Evolutionary conservation across 2,329 filamentous ascomycete genomes (phyloP), one percentile per base, ranked within the genome.

Genomic region (Exophiala viscosa): DNA sequence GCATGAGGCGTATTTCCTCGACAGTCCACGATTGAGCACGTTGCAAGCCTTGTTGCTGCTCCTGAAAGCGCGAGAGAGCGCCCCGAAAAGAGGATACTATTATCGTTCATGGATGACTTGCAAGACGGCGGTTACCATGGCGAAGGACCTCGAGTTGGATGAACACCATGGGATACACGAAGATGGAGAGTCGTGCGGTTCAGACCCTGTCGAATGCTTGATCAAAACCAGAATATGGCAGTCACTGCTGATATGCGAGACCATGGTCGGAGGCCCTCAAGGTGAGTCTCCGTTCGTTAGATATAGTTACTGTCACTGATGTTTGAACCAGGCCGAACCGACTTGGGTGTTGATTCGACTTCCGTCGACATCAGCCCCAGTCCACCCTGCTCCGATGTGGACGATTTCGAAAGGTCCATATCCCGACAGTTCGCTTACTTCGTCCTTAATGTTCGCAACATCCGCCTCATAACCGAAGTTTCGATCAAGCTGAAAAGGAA

Each of bases 71-170:
- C 82, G 90, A 58, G 92, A 97, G 69, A 87, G 88, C n/a, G 84
- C 87, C 7, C 91, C 92, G 0, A 95, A 95, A 66, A 84, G 89
- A 55, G 93, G 93, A 1, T 97, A 97, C 67, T 97, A 93, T 69
- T 97, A 93, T 71, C 85, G 92, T 34, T 97, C 93, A 0, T 97
- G 93, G 92, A 95, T 96, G 83, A 89, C 88, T 4, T 84, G 95
- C 15, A 92, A 96, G 48, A 89, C 91, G 55, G 90, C 92, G 58
- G 86, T 95, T 6, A 86, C 90, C 42, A 96, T 97, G 89, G 90
- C 84, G 20, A 93, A 95, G 65, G 92, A 96, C 66, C 76, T 97
- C 31, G 89, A 90, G 15, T 75, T 97, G 5, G 85, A 96, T 65
- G 90, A 96, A 59, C 92, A 97, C 70, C 84, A 84, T 57, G 84